Base-by-base conservation (phyloP, 2,329 filamentous ascomycete species). In the Monilinia vaccinii-corymbosi region DNA sequence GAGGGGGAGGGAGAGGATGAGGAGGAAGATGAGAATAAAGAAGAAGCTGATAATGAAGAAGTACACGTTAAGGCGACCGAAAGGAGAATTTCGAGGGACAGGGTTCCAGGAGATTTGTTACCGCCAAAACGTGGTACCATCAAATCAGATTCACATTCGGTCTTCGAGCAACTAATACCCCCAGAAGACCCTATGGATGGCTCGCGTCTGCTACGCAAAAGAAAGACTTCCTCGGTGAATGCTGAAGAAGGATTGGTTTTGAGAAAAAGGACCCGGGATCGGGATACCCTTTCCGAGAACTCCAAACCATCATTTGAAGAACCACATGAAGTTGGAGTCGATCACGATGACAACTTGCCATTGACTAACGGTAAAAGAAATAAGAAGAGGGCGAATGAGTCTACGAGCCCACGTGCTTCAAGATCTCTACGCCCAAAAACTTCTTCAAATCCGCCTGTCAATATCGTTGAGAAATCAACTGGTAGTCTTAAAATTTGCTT, bases 171-270 rank as follows among this genome's bases (percentile, higher is more conserved):
- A 60, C 76, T 88, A 13, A 85, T 88, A 42, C 78, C 88, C 58
- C 83, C 88, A 57, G 87, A 88, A 63, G 87, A 91, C 68, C 80
- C 86, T 9, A 79, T 87, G 76, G 88, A 93, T 72, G 88, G 87
- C 49, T 86, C 89, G 10, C 86, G 91, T 57, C 82, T 88, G 36
- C 76, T 96, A 62, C 82, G 92, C 62, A 96, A 96, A 75, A 84
- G 92, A 58, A 96, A 93, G 73, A 86, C 89, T 21, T 91, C 89
- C 1, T 87, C 88, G 3, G 78, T 68, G 16, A 85, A 87, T 52
- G 77, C 75, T 64, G 78, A 89, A 64, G 79, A 87, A 65, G 76
- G 77, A 53, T 62, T 64, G 18, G 73, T 77, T 61, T 75, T 78
- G 0, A 79, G 81, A 62, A 86, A 83, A 71, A 77, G 83, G 59